Evolutionary conservation across 169 alveolate genomes (phyloP).

Genomic region (Prorocentrum cordatum): DNA sequence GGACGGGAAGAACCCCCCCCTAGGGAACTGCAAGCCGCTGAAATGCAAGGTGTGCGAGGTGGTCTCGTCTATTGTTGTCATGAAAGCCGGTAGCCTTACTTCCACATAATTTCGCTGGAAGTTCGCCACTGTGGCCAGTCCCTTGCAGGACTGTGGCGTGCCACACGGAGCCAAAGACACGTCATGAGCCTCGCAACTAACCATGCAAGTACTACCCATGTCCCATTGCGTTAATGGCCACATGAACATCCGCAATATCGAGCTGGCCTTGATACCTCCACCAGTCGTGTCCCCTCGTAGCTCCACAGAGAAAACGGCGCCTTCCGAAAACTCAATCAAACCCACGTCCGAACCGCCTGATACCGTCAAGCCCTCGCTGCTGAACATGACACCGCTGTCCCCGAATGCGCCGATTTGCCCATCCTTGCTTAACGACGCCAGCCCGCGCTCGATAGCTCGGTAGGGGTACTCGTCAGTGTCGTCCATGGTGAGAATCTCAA

Average conservation of each 20-base stretch:
- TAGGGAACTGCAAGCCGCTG: not conserved
- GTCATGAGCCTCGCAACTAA: not conserved
- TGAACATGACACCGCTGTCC: not conserved
- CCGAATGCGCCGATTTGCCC: not conserved
- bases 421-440: not conserved
- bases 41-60: not conserved
- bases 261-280: not conserved
- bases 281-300: not conserved
- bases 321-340: not conserved
- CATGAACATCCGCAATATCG: not conserved
- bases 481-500: not conserved
- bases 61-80: not conserved
- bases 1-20: not conserved
- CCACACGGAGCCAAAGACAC: not conserved
- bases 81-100: not conserved
- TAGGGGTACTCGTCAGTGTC: not conserved
- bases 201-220: not conserved
- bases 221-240: constrained; percentile 4
- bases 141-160: not conserved
- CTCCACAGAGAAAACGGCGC: not conserved
- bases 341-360: not conserved
- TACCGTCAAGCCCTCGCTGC: not conserved
- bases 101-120: not conserved
- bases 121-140: not conserved
- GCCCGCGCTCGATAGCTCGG: constrained; percentile 7